Percentiles rank a stretch among this genome's conserved stretches.
These are phyloP conservation scores for Magnolia changhungtana DNA, from an alignment of 164 flowering plant genomes.

Conservation along the genomic window DNA sequence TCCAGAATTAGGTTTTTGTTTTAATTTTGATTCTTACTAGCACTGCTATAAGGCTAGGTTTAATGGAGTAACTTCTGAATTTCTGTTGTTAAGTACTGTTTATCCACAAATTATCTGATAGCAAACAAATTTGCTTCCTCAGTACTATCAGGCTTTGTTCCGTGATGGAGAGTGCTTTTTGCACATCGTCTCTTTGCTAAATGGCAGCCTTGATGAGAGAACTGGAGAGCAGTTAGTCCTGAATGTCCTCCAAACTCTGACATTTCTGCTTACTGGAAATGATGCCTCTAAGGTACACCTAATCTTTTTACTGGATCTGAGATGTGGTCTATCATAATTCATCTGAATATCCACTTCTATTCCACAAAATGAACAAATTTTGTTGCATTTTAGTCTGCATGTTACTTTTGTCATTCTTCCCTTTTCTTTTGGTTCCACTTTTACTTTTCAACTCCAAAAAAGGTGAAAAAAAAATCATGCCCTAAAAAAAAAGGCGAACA, in stretches of 20 bases:
- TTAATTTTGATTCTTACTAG: not conserved
- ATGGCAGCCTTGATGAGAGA: constrained; percentile 67
- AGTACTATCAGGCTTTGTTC: constrained; percentile 88
- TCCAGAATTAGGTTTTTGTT: not conserved
- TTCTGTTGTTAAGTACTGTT: not conserved
- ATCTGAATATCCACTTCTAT: not conserved
- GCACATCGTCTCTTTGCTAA: constrained; percentile 90
- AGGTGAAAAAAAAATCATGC: not conserved
- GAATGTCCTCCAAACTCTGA: constrained; percentile 83
- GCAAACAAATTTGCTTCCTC: constrained; percentile 23
- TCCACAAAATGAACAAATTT: not conserved
- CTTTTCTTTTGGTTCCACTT: not conserved
- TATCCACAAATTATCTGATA: constrained; percentile 4
- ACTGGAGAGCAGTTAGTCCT: constrained; percentile 76
- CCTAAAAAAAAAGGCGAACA: not conserved
- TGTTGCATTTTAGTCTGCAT: not conserved
- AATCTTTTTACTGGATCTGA: not conserved
- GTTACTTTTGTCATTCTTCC: not conserved
- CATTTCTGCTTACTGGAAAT: constrained; percentile 64
- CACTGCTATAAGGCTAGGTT: not conserved
- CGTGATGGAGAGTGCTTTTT: constrained; percentile 95
- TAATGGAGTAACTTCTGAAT: not conserved
- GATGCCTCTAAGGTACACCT: constrained; percentile 82
- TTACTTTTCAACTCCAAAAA: not conserved
- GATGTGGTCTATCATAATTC: not conserved